A percentile compares a stretch with the other conserved stretches of the same genome.
These are phyloP conservation scores for Alternaria hordeiaustralica DNA, from an alignment of 2,329 filamentous ascomycete species.

Conservation along the genomic window DNA sequence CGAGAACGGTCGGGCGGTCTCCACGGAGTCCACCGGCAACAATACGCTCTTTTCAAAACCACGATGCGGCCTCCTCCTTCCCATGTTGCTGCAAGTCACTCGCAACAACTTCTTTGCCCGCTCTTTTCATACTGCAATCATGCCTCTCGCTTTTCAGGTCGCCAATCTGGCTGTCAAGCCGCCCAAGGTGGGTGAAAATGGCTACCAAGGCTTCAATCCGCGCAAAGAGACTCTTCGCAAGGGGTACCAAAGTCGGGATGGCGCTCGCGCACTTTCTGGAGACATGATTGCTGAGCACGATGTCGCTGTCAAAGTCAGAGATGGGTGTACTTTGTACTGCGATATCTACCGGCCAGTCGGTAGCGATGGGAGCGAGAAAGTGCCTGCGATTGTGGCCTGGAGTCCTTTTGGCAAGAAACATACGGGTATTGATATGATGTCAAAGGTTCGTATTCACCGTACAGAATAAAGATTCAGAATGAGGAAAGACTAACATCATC, in stretches of 20 bases:
- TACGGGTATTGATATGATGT: constrained; percentile 14
- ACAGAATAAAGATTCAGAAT: neutral
- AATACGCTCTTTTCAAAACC: constrained; percentile 1
- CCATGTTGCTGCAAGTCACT: neutral
- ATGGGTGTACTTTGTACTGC: constrained; percentile 12
- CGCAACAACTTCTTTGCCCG: neutral
- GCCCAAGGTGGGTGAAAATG: constrained; percentile 15
- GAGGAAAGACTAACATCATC: neutral
- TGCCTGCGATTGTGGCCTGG: constrained; percentile 54
- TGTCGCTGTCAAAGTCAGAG: constrained; percentile 14
- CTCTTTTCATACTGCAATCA: neutral
- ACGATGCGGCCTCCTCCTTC: neutral
- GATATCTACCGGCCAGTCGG: constrained; percentile 25
- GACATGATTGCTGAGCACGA: constrained; percentile 15
- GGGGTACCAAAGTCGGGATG: constrained; percentile 10
- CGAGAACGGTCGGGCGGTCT: constrained; percentile 6
- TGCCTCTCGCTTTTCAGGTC: constrained; percentile 15
- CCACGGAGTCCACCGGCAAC: neutral
- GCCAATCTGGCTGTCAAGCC: constrained; percentile 11
- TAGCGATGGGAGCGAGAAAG: constrained; percentile 23
- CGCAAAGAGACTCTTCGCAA: constrained; percentile 12
- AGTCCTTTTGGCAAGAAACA: constrained; percentile 52
- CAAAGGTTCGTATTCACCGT: neutral
- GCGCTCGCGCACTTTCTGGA: constrained; percentile 3
- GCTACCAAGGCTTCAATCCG: constrained; percentile 15